Conservation (phyloP, 495 filamentous ascomycete species). For the Aspergillus ostianus region DNA sequence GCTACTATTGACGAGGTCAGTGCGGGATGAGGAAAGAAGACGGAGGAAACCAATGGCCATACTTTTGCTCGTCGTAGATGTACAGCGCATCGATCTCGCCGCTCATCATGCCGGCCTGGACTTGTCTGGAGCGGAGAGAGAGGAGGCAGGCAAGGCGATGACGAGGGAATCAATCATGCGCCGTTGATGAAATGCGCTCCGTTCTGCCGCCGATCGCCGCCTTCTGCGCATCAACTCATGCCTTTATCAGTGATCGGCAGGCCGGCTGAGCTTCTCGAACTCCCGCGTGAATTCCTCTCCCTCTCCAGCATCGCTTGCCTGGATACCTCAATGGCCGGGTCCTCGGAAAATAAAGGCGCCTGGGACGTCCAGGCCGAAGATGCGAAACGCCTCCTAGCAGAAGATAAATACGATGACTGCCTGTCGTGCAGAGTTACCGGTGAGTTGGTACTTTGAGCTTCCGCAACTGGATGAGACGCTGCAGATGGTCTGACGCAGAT, state of each 20-base stretch:
- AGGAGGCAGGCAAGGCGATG: background rate
- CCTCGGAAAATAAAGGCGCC: conserved; percentile 17
- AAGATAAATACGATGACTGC: conserved; percentile 69
- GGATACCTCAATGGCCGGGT: background rate
- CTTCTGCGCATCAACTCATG: conserved; percentile 17
- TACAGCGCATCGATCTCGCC: conserved; percentile 92
- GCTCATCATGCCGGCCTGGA: conserved; percentile 55
- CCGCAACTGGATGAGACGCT: background rate
- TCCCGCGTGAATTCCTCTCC: background rate
- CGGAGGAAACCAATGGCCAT: conserved; percentile 19
- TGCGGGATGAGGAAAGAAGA: background rate
- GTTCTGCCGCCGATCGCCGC: conserved; percentile 42
- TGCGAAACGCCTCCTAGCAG: conserved; percentile 52
- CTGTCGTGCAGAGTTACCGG: conserved; percentile 65
- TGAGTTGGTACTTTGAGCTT: conserved; percentile 29
- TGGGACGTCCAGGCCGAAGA: conserved; percentile 34
- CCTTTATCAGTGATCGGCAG: conserved; percentile 11
- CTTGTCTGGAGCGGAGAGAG: conserved; percentile 5
- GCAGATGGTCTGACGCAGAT: conserved; percentile 5
- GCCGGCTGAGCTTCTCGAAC: background rate
- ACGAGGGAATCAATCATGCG: background rate
- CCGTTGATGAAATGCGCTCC: background rate
- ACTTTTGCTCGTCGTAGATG: conserved; percentile 94
- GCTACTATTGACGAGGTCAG: conserved; percentile 43
- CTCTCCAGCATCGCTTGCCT: conserved; percentile 1